Base-by-base conservation (phyloP, 1,284 basidiomycete genomes). In the Mycena sp. region DNA sequence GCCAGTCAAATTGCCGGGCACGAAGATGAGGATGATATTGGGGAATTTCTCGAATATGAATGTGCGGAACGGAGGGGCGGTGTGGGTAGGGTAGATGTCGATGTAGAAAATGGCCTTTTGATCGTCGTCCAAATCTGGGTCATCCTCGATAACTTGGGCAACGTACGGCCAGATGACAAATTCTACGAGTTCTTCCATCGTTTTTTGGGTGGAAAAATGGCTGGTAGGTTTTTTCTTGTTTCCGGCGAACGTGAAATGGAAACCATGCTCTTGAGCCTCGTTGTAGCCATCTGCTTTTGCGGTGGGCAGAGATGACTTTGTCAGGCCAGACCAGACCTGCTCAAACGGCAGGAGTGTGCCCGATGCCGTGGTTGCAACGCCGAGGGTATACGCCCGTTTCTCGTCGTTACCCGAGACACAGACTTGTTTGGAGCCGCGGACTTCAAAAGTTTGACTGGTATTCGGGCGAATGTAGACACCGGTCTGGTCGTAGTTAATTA, bases 381-480 rank as follows among this genome's bases (percentile, higher is more conserved):
- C 54, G 3, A 77, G 40, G 9, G 73, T 76, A 48, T 69, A 78
- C 0, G 73, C 72, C 1, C 60, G 63, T 26, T 78, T 77, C 57
- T 77, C 70, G 23, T 77, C 70, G 14, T 71, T 72, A 0, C 64
- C 70, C 4, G 70, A 45, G 54, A 73, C 62, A 19, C 69, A 63
- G 21, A 77, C 73, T 51, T 78, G 74, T 26, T 52, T 38, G 0
- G 69, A 44, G 1, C 72, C 72, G 12, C 35, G 60, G 3, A 70
- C 52, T 10, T 67, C 43, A 43, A 51, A 76, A 67, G n/a, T n/a
- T n/a, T n/a, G n/a, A n/a, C n/a, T n/a, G n/a, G n/a, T n/a, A n/a
- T n/a, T n/a, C n/a, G n/a, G 64, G 1, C 73, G 57, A n/a, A 73
- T 32, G 49, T 71, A 66, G 4, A 53, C 58, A 0, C 73, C 69